Base-by-base conservation (phyloP, 441 rosid species). In the Adansonia gregorii region DNA sequence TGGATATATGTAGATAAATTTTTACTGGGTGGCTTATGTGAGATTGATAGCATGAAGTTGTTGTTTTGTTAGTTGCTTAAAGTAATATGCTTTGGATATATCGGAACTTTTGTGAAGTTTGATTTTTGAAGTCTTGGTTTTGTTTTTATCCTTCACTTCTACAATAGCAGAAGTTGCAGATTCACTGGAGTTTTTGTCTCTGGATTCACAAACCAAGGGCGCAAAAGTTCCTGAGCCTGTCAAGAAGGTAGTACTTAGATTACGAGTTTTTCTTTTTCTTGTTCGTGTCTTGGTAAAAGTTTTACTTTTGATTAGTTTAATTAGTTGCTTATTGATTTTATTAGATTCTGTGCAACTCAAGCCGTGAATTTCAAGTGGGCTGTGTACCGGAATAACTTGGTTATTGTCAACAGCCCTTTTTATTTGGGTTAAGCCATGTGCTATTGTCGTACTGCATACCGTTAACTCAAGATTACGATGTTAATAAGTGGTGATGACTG, bases 111-210 rank as follows among this genome's bases (percentile, higher is more conserved):
- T 75, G 67, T 81, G 11, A n/a, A 54, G 75, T 35, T 72, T 6
- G 2, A 72, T 17, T 56, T 72, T 55, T 9, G 12, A 31, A 27
- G 45, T 27, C 7, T 39, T 45, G 54, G 74, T 52, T 49, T 79
- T 69, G 81, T 71, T 66, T 76, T 71, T 73, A 75, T 67, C 83
- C 83, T 75, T 82, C 22, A 85, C 79, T 73, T 74, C 71, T 45
- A 17, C 4, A 72, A 12, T 79, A 73, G 78, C 86, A 89, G 93
- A 88, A 19, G 82, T 89, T 76, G 85, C 82, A 67, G 89, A 84
- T 80, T 82, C 86, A 82, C 78, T 88, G 75, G 88, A 88, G 85
- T 82, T 80, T 20, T 66, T 89, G 79, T 81, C 88, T 14, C 72
- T 89, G 19, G 83, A 83, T 68, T 79, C 86, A 41, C 86, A 85